Percentiles rank a stretch among this genome's conserved stretches.
phyloP scores from a whole-genome alignment of 1,139 yeast genomes.

The Geotrichum citri-aurantii region DNA sequence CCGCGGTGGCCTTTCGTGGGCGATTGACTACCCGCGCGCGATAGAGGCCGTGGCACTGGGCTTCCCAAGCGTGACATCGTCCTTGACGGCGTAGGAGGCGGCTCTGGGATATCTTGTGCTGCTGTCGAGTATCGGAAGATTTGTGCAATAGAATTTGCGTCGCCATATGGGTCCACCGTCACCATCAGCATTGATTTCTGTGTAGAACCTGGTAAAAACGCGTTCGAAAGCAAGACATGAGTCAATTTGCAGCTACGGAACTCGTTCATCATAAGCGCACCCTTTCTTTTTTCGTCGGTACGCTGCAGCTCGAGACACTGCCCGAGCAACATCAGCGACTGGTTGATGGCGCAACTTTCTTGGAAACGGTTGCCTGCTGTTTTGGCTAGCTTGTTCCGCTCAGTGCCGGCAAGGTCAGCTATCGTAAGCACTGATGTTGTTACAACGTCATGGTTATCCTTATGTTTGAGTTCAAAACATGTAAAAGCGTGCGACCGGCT shows the following conservation, averaged over 20 bases:
- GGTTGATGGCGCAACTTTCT: constrained; percentile 45
- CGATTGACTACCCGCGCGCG: constrained; percentile 1
- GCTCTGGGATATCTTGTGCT: constrained; percentile 31
- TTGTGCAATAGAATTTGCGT: constrained; percentile 52
- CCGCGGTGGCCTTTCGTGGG: constrained; percentile 8
- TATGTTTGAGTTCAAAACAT: constrained; percentile 32
- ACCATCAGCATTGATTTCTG: constrained; percentile 38
- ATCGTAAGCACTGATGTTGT: constrained; percentile 36
- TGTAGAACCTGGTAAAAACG: constrained; percentile 36
- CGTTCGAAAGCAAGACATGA: constrained; percentile 44
- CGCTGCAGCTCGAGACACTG: constrained; percentile 38
- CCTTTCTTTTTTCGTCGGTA: constrained; percentile 30
- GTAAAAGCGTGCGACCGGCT: constrained; percentile 41
- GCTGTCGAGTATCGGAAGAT: constrained; percentile 41
- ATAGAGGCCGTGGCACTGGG: constrained; percentile 11
- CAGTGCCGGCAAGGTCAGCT: constrained; percentile 49
- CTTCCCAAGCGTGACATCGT: constrained; percentile 9
- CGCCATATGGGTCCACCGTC: constrained; percentile 61
- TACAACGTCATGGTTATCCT: constrained; percentile 17
- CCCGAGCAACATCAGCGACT: constrained; percentile 45
- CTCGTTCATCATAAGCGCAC: constrained; percentile 22
- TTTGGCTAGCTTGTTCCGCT: constrained; percentile 42
- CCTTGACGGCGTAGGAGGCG: constrained; percentile 21
- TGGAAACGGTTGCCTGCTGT: constrained; percentile 41
- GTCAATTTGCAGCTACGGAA: constrained; percentile 46